A percentile compares a stretch with the other conserved stretches of the same genome.
Evolutionary conservation across 1,284 basidiomycete genomes (phyloP).

Genomic region (Xanthoconium separans): DNA sequence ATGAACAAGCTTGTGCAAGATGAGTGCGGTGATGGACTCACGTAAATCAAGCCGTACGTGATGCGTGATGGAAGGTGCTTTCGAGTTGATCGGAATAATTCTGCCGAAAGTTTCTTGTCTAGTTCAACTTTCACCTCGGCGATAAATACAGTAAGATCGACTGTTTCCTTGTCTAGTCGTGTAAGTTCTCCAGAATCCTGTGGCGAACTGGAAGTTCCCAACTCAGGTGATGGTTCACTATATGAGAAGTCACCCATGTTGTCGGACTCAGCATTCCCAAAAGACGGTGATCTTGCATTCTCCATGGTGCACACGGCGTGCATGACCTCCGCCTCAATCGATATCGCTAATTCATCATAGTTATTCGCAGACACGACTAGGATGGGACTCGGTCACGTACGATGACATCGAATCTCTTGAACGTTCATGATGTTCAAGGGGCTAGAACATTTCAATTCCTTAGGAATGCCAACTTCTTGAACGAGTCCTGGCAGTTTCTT

Average conservation of each 20-base stretch:
- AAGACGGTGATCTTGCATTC: too few relatives aligned
- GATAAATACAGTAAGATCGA: background rate
- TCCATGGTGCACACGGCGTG: background rate
- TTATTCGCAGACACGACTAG: background rate
- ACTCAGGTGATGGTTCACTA: background rate
- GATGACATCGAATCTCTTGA: too few relatives aligned
- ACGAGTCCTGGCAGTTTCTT: too few relatives aligned
- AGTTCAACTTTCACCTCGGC: background rate
- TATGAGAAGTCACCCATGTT: too few relatives aligned
- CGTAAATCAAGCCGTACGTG: constrained; percentile 2
- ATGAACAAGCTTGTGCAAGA: background rate
- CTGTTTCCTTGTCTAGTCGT: background rate
- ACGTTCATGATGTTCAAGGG: too few relatives aligned
- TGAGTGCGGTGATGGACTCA: background rate
- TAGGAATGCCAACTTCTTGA: too few relatives aligned
- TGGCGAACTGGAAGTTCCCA: background rate
- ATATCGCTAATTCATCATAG: background rate
- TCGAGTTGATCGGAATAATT: background rate
- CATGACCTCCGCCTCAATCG: constrained; percentile 1
- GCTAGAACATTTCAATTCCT: too few relatives aligned
- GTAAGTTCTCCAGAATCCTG: background rate
- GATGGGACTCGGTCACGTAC: too few relatives aligned
- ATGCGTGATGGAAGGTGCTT: background rate
- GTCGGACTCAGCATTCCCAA: background rate
- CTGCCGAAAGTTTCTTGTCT: background rate